These are phyloP conservation scores for Aspergillus ibericus DNA, from an alignment of 2,329 filamentous ascomycete species.

Conservation along the genomic window DNA sequence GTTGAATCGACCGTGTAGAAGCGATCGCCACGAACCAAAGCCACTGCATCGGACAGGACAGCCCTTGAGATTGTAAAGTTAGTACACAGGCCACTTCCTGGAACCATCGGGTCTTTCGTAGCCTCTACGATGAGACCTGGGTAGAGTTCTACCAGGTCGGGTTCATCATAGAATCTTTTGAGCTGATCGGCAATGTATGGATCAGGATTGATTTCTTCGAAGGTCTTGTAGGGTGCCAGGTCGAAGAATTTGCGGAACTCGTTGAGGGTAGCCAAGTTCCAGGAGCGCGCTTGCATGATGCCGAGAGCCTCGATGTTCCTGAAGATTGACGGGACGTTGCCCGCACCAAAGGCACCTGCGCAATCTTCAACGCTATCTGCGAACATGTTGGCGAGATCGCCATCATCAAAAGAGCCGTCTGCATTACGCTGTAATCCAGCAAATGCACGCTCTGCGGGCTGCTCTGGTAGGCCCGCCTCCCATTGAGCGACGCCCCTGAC, in stretches of 20 bases:
- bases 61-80: slow-evolving; percentile 48
- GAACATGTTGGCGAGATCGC: slow-evolving; percentile 59
- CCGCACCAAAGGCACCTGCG: slow-evolving; percentile 60
- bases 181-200: slow-evolving; percentile 48
- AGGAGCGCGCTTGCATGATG: slow-evolving; percentile 62
- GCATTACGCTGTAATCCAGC: slow-evolving; percentile 49
- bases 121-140: slow-evolving; percentile 59
- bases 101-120: slow-evolving; percentile 53
- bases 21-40: slow-evolving; percentile 48
- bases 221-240: slow-evolving; percentile 50
- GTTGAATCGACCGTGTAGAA: slow-evolving; percentile 50
- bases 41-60: slow-evolving; percentile 50
- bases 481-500: slow-evolving; percentile 41
- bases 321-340: slow-evolving; percentile 59
- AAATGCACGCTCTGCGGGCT: slow-evolving; percentile 52
- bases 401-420: slow-evolving; percentile 58
- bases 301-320: slow-evolving; percentile 63
- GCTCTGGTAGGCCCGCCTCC: slow-evolving; percentile 42
- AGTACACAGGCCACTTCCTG: slow-evolving; percentile 51
- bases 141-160: slow-evolving; percentile 58
- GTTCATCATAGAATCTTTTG: slow-evolving; percentile 52
- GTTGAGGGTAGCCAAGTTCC: slow-evolving; percentile 63
- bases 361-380: slow-evolving; percentile 61
- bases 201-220: slow-evolving; percentile 55
- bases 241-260: slow-evolving; percentile 56